These are phyloP conservation scores for Cladophialophora immunda DNA, from an alignment of 2,329 filamentous ascomycete genomes.

Conservation along the genomic window DNA sequence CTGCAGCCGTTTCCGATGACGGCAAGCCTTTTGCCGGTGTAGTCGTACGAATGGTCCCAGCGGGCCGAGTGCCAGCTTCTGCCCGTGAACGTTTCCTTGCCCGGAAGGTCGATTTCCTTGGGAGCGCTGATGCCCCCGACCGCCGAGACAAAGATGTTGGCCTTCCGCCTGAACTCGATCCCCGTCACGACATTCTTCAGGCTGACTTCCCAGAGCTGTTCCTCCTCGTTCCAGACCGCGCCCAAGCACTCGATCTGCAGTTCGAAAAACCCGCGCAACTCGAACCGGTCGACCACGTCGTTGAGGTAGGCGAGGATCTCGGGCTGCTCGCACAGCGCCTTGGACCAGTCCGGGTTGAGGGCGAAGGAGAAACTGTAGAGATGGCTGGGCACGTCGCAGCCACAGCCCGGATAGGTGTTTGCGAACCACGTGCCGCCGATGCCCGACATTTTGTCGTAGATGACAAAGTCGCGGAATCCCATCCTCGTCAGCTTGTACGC, in stretches of 20 bases:
- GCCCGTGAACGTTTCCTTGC: slow-evolving; percentile 62
- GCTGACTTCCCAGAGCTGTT: slow-evolving; percentile 42
- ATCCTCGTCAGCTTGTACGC: slow-evolving; percentile 17
- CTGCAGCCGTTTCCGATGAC: slow-evolving; percentile 67
- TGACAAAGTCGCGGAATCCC: slow-evolving; percentile 18
- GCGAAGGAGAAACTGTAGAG: slow-evolving; percentile 66
- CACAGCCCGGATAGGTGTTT: slow-evolving; percentile 17
- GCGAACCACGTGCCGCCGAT: slow-evolving; percentile 15
- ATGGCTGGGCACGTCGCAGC: slow-evolving; percentile 52
- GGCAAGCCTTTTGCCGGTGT: slow-evolving; percentile 64
- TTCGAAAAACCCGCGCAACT: slow-evolving; percentile 41
- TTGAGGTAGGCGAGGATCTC: slow-evolving; percentile 57
- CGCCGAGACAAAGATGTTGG: slow-evolving; percentile 43
- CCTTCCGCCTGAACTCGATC: slow-evolving; percentile 28
- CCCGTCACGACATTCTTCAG: slow-evolving; percentile 39
- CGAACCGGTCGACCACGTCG: slow-evolving; percentile 46
- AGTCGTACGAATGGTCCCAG: slow-evolving; percentile 59
- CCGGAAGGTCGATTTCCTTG: slow-evolving; percentile 51
- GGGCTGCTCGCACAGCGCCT: slow-evolving; percentile 56
- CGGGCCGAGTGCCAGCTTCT: slow-evolving; percentile 64
- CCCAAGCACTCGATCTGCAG: slow-evolving; percentile 38
- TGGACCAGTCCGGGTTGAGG: slow-evolving; percentile 61
- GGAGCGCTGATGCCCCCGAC: slow-evolving; percentile 44
- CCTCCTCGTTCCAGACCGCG: slow-evolving; percentile 40
- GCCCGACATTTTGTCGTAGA: slow-evolving; percentile 20